A percentile compares a stretch with the other conserved stretches of the same genome.
Conservation (phyloP, 371 early-diverging fungal species). For the Lichtheimia hyalospora region DNA sequence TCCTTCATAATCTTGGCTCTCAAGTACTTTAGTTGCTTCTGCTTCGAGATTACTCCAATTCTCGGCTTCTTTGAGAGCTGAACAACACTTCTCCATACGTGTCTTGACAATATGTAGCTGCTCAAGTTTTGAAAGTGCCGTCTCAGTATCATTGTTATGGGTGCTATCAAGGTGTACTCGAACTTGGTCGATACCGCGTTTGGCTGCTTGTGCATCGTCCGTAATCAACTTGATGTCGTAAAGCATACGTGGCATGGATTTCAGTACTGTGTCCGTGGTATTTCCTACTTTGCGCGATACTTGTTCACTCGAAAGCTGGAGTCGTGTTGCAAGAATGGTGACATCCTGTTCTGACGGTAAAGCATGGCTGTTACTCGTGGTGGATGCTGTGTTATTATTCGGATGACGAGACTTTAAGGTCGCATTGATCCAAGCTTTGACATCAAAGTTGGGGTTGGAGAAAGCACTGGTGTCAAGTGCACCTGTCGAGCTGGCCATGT, state of each 20-base stretch:
- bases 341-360: conserved; percentile 39
- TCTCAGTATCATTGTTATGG: conserved; percentile 40
- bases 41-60: conserved; percentile 75
- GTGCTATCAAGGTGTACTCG: conserved; percentile 35
- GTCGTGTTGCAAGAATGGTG: conserved; percentile 58
- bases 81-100: conserved; percentile 63
- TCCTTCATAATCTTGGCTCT: conserved; percentile 56
- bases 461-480: conserved; percentile 25
- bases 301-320: conserved; percentile 57
- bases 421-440: conserved; percentile 67
- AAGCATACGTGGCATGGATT: conserved; percentile 61
- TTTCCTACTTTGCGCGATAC: conserved; percentile 52
- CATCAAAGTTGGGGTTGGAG: conserved; percentile 52
- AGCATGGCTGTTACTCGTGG: conserved; percentile 4
- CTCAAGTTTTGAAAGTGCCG: conserved; percentile 62
- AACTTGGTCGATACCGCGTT: conserved; percentile 49
- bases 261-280: conserved; percentile 47
- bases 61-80: conserved; percentile 68
- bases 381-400: conserved; percentile 2
- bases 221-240: conserved; percentile 66
- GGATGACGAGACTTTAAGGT: conserved; percentile 25
- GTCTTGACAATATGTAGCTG: conserved; percentile 68
- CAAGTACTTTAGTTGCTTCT: conserved; percentile 66
- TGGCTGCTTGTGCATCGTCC: conserved; percentile 54
- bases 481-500: conserved; percentile 17